Evolutionary conservation across 2,329 filamentous ascomycete genomes (phyloP), one percentile per base, ranked within the genome.

Genomic region (Monilinia laxa): DNA sequence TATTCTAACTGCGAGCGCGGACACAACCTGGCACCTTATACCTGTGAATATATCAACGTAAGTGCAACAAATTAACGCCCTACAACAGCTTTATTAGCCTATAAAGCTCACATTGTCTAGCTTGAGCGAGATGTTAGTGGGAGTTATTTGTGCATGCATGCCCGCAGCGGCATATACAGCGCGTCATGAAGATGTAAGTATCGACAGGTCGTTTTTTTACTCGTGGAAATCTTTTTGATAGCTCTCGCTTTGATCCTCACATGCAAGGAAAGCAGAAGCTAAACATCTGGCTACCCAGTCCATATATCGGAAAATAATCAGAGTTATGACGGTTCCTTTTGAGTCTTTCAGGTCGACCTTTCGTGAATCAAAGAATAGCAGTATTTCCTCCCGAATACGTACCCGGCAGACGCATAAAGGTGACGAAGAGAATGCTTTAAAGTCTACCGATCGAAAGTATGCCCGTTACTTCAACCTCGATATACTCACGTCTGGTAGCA

Each of bases 381-480:
- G 18, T 57, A 42, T 40, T 18, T n/a, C 28, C 18, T 57, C 55
- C 20, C 55, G 20, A 10, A 51, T 25, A 11, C 47, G n/a, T 14
- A 51, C 47, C 10, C 47, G n/a, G 10, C 47, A 10, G 2, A 51
- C 10, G 23, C n/a, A 51, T 4, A 51, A 5, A 51, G 1, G n/a
- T 10, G 47, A 51, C 11, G n/a, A 51, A 51, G 47, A 51, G 47
- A 51, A 51, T 25, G 47, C n/a, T 14, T 12, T 51, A 0, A 51
- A 51, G n/a, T 51, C 47, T 23, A 57, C 55, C 11, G 55, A 57
- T 57, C 28, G 20, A 23, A 57, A 42, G 35, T 57, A 57, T 40
- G 35, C 55, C 11, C 35, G 35, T 18, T 57, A 57, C 20, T 57
- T 57, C 20, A 57, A 35, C 23, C 55, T 57, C 12, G 55, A 57